Evolutionary conservation across 73 alveolate species (phyloP), one percentile per base, ranked within the genome.

Genomic region (Paramecium pentaurelia): DNA sequence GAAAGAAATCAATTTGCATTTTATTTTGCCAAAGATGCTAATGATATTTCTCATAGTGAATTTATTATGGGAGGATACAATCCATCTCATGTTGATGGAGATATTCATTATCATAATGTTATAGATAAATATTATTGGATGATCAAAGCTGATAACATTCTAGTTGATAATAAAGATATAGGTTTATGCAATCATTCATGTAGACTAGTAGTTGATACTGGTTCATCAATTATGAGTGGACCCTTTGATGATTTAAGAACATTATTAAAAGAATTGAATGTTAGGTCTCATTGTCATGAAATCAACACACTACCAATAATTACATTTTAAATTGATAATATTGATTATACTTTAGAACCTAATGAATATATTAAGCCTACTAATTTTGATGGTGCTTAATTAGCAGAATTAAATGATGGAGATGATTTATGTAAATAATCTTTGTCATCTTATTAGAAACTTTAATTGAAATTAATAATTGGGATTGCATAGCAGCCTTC

Each of bases 41-140:
- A 93, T 87, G 68, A 51, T 51, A 94, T 71, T 2, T 92, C 87
- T 2, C 96, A 93, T 25, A 88, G 96, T 60, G 97, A 95, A 45
- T 60, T 96, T 54, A 34, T 90, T 11, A 59, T 96, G n/a, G 99
- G 99, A 25, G 93, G 95, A 20, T 83, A 88, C 5, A 93, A 96
- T 88, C 88, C 95, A 37, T 10, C 59, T 3, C 70, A 86, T 84
- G 93, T 60, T 88, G 71, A 51, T 51, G 98, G 97, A 16, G 95
- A 95, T 51, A 42, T 96, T 28, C 54, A 85, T 22, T 96, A 93
- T 77, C 91, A 71, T 88, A 88, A 89, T 49, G 96, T 96, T 7
- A 92, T 96, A 54, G 97, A 95, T 42, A 73, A 95, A 88, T 94
- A 94, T 80, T 96, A 94, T 84, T 96, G 99, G 99, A 95, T 94